Percentiles rank a stretch among this genome's conserved stretches.
phyloP scores from a whole-genome alignment of 2,329 filamentous ascomycete species.

The Chaetomium sp. region DNA sequence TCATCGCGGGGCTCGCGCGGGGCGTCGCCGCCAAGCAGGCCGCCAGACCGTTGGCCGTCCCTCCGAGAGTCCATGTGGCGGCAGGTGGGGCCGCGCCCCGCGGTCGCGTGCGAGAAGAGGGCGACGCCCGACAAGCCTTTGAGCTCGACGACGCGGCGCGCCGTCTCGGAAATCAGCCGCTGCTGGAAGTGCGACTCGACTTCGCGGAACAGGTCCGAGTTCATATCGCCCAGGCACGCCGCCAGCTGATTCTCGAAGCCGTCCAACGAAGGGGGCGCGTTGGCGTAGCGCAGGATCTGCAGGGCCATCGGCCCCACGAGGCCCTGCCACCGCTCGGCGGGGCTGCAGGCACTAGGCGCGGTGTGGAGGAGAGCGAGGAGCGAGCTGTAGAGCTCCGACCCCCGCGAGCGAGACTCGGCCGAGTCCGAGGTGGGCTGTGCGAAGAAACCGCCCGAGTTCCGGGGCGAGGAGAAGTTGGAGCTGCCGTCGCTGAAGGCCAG shows the following conservation, averaged over 20 bases:
- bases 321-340: conserved; percentile 53
- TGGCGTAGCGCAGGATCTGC: conserved; percentile 60
- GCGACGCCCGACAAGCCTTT: conserved; percentile 54
- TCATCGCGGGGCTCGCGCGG: conserved; percentile 53
- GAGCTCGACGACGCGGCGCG: conserved; percentile 55
- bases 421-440: conserved; percentile 45
- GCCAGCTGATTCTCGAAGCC: conserved; percentile 54
- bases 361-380: conserved; percentile 59
- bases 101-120: conserved; percentile 59
- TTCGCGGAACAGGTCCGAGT: conserved; percentile 50
- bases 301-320: conserved; percentile 58
- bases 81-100: conserved; percentile 48
- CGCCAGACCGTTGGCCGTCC: conserved; percentile 38
- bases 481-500: conserved; percentile 53
- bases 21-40: conserved; percentile 39
- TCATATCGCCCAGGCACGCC: conserved; percentile 47
- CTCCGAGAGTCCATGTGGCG: conserved; percentile 41
- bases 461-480: conserved; percentile 55
- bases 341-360: conserved; percentile 46
- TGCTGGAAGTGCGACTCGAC: conserved; percentile 54
- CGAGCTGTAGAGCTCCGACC: conserved; percentile 54
- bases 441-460: conserved; percentile 48
- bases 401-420: conserved; percentile 47
- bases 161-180: conserved; percentile 53
- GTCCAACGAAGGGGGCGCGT: conserved; percentile 49